Evolutionary conservation across 176 grass and related monocot species (phyloP), one percentile per base, ranked within the genome.

Genomic region (Tuctoria greenei): DNA sequence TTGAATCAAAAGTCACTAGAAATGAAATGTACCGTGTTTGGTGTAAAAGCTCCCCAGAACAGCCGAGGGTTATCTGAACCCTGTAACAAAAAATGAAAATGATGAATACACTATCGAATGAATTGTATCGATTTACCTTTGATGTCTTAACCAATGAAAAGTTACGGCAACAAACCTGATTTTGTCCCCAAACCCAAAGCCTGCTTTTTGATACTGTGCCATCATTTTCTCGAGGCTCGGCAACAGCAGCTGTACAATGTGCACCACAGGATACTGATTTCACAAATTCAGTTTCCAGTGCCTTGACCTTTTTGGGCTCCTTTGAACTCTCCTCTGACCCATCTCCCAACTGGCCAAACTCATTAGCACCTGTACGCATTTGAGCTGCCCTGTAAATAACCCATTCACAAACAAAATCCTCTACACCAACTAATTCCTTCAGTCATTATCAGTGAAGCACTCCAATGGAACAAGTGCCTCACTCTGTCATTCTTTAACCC

Each of bases 131-230:
- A 75, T 12, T 34, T 81, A 74, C 36, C 26, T 41, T 39, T 10
- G 4, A 21, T 36, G 62, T 38, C 66, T 40, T 62, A 41, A 47
- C 35, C 7, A 49, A 65, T 20, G 50, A 44, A 72, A 50, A 60
- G 12, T 75, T 78, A n/a, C 23, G 55, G 7, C 42, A 71, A 34
- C 46, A 78, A 80, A 93, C 95, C 86, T 98, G 95, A 92, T 94
- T 98, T 90, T 98, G 95, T 71, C 91, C 95, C 95, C 95, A 98
- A 51, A 98, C 82, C 91, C 88, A 98, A 57, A 98, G 86, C 61
- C 88, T 88, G 42, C 84, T 90, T 88, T 77, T 86, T 6, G 94
- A 93, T 69, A 77, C 31, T 0, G 86, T 86, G 50, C 82, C 91
- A 86, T 98, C 84, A 45, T 94, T 90, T 59, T 89, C 76, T 81